These are phyloP conservation scores for Ganoderma sinense DNA, from an alignment of 1,284 basidiomycete genomes.

Conservation along the genomic window DNA sequence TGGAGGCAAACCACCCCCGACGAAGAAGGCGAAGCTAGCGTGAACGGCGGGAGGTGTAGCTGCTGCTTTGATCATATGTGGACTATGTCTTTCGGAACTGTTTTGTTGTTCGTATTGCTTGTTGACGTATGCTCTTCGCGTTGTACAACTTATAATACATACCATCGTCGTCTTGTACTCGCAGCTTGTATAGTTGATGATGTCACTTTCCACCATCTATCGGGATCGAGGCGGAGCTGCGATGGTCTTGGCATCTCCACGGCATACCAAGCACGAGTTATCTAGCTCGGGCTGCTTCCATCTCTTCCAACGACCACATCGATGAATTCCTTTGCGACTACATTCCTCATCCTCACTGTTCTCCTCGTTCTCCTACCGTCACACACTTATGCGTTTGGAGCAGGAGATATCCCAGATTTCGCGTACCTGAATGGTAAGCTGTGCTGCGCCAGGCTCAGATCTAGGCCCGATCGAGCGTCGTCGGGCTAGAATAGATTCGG, in stretches of 20 bases:
- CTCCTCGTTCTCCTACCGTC: constrained; percentile 55
- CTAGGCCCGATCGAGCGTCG: constrained; percentile 8
- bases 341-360: constrained; percentile 52
- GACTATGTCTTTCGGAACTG: constrained; percentile 23
- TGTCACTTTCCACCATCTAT: constrained; percentile 29
- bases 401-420: constrained; percentile 70
- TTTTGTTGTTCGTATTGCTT: constrained; percentile 28
- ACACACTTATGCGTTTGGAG: constrained; percentile 61
- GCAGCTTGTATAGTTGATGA: constrained; percentile 17
- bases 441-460: too few species aligned
- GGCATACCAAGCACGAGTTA: constrained; percentile 6
- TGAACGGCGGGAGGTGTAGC: constrained; percentile 26
- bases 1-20: constrained; percentile 65
- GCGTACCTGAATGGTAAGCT: constrained; percentile 62
- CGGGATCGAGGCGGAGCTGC: constrained; percentile 10
- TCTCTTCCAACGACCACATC: constrained; percentile 31
- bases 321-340: constrained; percentile 40
- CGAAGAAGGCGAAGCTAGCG: constrained; percentile 69
- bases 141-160: constrained; percentile 30
- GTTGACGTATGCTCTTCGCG: constrained; percentile 23
- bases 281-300: not conserved
- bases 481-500: constrained; percentile 18
- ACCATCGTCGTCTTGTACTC: constrained; percentile 12
- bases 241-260: constrained; percentile 27
- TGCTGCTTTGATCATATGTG: constrained; percentile 28